A percentile compares a stretch with the other conserved stretches of the same genome.
phyloP scores from a whole-genome alignment of 1,284 basidiomycete species.

The Fomes fomentarius region DNA sequence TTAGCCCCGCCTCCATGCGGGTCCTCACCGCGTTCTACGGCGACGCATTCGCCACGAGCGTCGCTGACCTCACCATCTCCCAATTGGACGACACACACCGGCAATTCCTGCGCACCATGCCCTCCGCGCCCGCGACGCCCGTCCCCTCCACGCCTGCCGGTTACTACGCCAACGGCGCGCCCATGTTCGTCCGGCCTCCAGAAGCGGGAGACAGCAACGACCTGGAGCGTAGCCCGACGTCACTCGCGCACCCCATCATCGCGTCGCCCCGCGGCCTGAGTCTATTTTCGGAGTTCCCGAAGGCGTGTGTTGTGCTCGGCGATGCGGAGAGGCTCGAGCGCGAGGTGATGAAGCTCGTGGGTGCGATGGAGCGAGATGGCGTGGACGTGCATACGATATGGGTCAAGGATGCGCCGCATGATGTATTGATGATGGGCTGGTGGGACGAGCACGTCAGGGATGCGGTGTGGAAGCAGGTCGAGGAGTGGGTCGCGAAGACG shows the following conservation, averaged over 20 bases:
- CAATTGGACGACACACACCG: constrained; percentile 25
- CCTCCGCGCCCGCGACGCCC: constrained; percentile 28
- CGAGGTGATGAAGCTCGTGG: constrained; percentile 38
- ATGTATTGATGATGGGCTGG: constrained; percentile 38
- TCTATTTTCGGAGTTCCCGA: constrained; percentile 50
- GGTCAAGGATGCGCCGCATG: constrained; percentile 40
- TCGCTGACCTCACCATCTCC: constrained; percentile 32
- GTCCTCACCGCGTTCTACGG: constrained; percentile 43
- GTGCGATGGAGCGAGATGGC: constrained; percentile 39
- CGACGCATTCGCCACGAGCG: constrained; percentile 32
- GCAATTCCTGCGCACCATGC: constrained; percentile 31
- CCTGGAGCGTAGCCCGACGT: constrained; percentile 28
- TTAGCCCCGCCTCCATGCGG: constrained; percentile 47
- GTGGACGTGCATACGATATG: constrained; percentile 37
- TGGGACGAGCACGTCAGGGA: constrained; percentile 41
- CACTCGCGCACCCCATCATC: constrained; percentile 31
- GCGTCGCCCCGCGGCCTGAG: constrained; percentile 36
- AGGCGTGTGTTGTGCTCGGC: constrained; percentile 44
- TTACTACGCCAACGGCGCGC: neutral
- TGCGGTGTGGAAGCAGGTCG: constrained; percentile 34
- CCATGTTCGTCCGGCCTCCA: constrained; percentile 8
- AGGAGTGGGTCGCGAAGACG: constrained; percentile 34
- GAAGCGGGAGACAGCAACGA: constrained; percentile 1
- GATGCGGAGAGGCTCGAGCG: constrained; percentile 41
- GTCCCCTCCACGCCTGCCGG: constrained; percentile 18